A percentile compares a stretch with the other conserved stretches of the same genome.
These are phyloP conservation scores for Phytophthora foliorum DNA, from an alignment of 352 stramenopile species.

Conservation along the genomic window DNA sequence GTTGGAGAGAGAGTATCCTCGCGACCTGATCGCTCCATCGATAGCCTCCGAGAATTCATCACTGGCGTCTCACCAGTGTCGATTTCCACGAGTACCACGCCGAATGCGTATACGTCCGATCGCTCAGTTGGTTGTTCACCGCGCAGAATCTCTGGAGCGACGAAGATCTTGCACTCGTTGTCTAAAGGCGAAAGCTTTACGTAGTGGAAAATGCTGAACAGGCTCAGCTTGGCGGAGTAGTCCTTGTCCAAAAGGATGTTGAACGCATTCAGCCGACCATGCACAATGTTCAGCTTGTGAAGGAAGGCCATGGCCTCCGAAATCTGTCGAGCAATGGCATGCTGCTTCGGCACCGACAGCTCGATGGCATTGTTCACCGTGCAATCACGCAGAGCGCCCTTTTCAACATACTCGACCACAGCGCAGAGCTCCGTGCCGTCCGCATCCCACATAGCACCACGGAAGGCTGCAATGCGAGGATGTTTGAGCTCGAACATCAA, in stretches of 20 bases:
- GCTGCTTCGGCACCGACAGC: conserved; percentile 67
- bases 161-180: conserved; percentile 73
- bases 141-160: conserved; percentile 74
- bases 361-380: conserved; percentile 47
- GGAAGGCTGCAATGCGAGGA: conserved; percentile 74
- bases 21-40: conserved; percentile 40
- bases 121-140: conserved; percentile 77
- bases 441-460: conserved; percentile 78
- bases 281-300: conserved; percentile 78
- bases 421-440: conserved; percentile 77
- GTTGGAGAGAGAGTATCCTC: conserved; percentile 50
- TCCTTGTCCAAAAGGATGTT: conserved; percentile 80
- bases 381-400: conserved; percentile 71
- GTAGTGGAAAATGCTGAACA: conserved; percentile 86
- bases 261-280: conserved; percentile 80
- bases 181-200: conserved; percentile 77
- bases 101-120: conserved; percentile 82
- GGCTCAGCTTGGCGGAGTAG: conserved; percentile 75
- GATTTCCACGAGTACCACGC: conserved; percentile 83
- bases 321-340: conserved; percentile 75
- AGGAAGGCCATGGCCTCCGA: conserved; percentile 75
- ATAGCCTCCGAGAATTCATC: conserved; percentile 60
- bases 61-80: conserved; percentile 76
- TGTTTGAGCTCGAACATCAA: conserved; percentile 79
- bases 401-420: conserved; percentile 76